phyloP scores from a whole-genome alignment of 306 rosid species.

The Castanea mollissima region DNA sequence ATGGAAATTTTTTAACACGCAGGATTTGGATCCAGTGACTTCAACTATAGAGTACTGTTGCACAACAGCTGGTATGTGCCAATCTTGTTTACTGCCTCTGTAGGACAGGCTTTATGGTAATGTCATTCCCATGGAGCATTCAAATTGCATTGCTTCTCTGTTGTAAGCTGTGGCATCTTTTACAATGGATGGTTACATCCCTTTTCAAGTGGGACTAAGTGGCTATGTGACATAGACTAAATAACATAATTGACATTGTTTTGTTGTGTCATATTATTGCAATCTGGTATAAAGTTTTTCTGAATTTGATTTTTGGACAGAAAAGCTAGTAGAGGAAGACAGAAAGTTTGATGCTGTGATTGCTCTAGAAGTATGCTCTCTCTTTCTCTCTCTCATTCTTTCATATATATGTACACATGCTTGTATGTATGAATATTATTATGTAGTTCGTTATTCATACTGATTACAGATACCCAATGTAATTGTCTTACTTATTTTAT shows the following conservation, averaged over 20 bases:
- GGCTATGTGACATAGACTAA: neutral
- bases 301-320: conserved; percentile 41
- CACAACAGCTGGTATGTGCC: conserved; percentile 78
- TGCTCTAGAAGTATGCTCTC: conserved; percentile 71
- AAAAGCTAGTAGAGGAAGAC: conserved; percentile 80
- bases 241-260: neutral
- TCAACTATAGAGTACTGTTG: conserved; percentile 75
- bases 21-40: conserved; percentile 82
- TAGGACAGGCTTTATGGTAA: conserved; percentile 9
- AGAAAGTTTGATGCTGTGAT: conserved; percentile 79
- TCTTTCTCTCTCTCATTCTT: conserved; percentile 1
- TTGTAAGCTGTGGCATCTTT: conserved; percentile 8
- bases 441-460: neutral
- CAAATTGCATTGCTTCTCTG: neutral
- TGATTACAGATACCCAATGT: no score
- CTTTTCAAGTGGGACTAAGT: conserved; percentile 3
- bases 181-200: neutral
- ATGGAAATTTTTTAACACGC: conserved; percentile 23
- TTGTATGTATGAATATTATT: neutral
- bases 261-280: neutral
- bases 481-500: neutral
- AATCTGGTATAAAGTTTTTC: conserved; percentile 1
- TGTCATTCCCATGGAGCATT: conserved; percentile 3
- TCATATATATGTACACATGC: neutral
- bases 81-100: conserved; percentile 21